Evolutionary conservation across 176 grass and related monocot genomes (phyloP).

Genomic region (Thalia dealbata): DNA sequence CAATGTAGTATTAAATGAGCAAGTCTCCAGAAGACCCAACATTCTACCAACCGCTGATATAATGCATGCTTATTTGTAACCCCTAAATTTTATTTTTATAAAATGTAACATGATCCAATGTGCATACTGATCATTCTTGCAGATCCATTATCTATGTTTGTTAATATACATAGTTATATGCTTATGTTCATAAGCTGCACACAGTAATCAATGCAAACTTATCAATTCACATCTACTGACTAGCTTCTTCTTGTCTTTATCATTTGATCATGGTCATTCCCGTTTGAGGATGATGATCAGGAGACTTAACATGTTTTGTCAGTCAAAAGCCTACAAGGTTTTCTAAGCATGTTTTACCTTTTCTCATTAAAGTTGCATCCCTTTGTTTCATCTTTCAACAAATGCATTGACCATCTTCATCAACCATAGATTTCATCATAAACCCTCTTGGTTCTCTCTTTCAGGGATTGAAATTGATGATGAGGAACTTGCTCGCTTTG

Average conservation of each 20-base stretch:
- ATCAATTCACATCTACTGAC: no score
- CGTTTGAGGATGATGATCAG: no score
- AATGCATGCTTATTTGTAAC: no score
- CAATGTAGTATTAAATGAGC: not conserved
- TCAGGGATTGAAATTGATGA: slow-evolving; percentile 83
- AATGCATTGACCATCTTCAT: not conserved
- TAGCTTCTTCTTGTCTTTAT: not conserved
- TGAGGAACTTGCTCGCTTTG: slow-evolving; percentile 66
- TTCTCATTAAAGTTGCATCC: not conserved
- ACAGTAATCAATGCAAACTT: no score
- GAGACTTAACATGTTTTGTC: not conserved
- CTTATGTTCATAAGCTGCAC: not conserved
- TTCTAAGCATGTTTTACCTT: not conserved
- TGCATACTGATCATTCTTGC: not conserved
- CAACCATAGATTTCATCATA: slow-evolving; percentile 21
- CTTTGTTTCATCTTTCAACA: not conserved
- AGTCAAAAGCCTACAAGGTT: not conserved
- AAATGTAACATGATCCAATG: not conserved
- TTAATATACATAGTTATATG: not conserved
- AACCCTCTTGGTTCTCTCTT: slow-evolving; percentile 29
- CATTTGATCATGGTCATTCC: not conserved
- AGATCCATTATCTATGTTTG: not conserved
- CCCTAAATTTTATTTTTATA: not conserved
- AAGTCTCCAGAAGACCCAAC: not conserved
- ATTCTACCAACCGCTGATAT: not conserved